Base-by-base conservation (phyloP, 805 yeast species). In the Metschnikowia hibisci region DNA sequence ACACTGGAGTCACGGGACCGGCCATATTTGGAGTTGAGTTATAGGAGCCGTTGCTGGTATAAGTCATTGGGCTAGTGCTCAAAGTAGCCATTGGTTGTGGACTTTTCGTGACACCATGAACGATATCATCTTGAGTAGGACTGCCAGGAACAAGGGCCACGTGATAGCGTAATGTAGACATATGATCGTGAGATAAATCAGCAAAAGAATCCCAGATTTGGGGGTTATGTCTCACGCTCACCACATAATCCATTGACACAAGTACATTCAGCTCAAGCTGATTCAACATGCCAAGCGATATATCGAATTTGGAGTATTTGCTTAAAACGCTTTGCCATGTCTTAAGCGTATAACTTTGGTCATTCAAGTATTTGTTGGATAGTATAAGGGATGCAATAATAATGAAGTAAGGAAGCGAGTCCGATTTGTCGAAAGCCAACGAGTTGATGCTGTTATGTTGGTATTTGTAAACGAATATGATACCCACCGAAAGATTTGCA, bases 331-430 rank as follows among this genome's bases (percentile, higher is more conserved):
- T 58, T 9, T 73, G 59, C 81, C 81, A 73, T 18, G 80, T 76
- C 48, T 74, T 74, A 51, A 73, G 60, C 2, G 79, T 73, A 47
- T 73, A 76, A 32, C 73, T 67, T 40, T 71, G 77, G 50, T 76
- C 81, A 53, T 76, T 77, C 45, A 59, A 64, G 16, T 71, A 59
- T 55, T 76, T 76, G 55, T 76, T 53, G 32, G 56, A 47, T 5
- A 53, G 41, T 3, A 51, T 41, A 14, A 53, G 53, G 20, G 56
- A 36, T 9, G 55, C 45, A n/a, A 53, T 37, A 12, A 51, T 44
- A 32, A 44, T 32, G 43, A 51, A 51, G 43, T 42, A 51, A 6
- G 45, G 53, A n/a, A 48, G 42, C 26, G 43, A 18, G 33, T 45
- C 46, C n/a, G 41, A 26, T 30, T 44, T 51, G 34, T 27, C 28